Percentiles rank a stretch among this genome's conserved stretches.
phyloP scores from a whole-genome alignment of 768 basidiomycete species.

The Fistulinella prunicolor region DNA sequence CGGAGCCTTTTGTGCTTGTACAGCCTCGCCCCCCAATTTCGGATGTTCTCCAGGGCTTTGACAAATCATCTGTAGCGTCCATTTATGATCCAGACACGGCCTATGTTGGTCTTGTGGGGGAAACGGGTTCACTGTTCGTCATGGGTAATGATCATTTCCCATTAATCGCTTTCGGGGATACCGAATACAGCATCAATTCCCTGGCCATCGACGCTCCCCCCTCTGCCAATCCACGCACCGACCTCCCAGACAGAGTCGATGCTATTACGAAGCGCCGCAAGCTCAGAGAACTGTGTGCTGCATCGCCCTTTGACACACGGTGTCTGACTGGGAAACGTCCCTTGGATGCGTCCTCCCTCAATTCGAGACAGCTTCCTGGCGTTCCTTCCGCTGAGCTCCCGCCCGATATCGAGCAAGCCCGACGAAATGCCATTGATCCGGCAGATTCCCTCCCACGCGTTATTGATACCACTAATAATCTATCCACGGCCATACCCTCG shows the following conservation, averaged over 20 bases:
- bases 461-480: constrained; percentile 15
- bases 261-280: constrained; percentile 44
- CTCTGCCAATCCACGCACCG: constrained; percentile 28
- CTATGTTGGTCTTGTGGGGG: constrained; percentile 76
- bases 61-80: constrained; percentile 35
- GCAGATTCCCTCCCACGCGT: constrained; percentile 16
- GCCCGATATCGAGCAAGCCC: constrained; percentile 20
- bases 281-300: constrained; percentile 38
- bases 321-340: constrained; percentile 63
- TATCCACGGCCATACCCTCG: constrained; percentile 11
- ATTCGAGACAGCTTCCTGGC: constrained; percentile 60
- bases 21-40: constrained; percentile 80
- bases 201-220: constrained; percentile 37
- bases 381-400: constrained; percentile 40
- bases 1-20: constrained; percentile 76
- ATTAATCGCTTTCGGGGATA: constrained; percentile 68
- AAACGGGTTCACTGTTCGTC: constrained; percentile 74
- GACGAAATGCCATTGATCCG: constrained; percentile 9
- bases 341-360: constrained; percentile 47
- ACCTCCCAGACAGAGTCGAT: constrained; percentile 44
- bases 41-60: constrained; percentile 59
- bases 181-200: constrained; percentile 33
- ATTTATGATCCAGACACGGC: constrained; percentile 53
- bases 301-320: constrained; percentile 43
- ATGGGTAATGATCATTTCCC: constrained; percentile 83